Base-by-base conservation (phyloP, 2,329 filamentous ascomycete species). In the Emmonsia crescens region DNA sequence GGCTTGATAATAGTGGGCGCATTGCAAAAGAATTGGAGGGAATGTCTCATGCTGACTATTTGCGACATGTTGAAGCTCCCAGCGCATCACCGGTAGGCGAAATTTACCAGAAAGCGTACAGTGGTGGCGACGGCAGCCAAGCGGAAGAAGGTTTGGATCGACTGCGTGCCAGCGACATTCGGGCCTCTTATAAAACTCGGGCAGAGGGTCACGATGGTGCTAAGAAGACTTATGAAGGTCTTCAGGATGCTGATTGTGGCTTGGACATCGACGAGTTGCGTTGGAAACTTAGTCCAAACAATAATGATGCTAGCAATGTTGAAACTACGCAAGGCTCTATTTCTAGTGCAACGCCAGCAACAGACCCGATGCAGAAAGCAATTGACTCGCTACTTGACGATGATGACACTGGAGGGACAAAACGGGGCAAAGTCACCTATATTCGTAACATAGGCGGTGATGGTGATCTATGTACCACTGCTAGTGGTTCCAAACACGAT, bases 81-180 rank as follows among this genome's bases (percentile, higher is more conserved):
- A 54, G 19, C 9, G 49, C 3, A 33, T 21, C 27, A 54, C 49
- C 29, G 5, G 16, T 21, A 9, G 40, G 52, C n/a, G 31, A 55
- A 27, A 12, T 38, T 40, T 38, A 55, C n/a, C 38, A 44, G 33
- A 42, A 46, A 19, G 21, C 24, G 3, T 57, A 29, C 2, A 14
- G n/a, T 31, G 24, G n/a, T 16, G 19, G 21, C 10, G 40, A 44
- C 12, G 24, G 12, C 14, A 46, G 21, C 21, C 38, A 6, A 57
- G 3, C 21, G 9, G 12, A 62, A n/a, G 69, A 72, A 44, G 70
- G 73, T 59, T 61, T 76, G 33, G 70, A 74, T 42, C 61, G 68
- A n/a, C 64, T 76, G 48, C 66, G 69, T 46, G 70, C 73, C 2
- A 73, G 68, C 59, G 74, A 76, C 64, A 71, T 76, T 24, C 70